Evolutionary conservation across 495 filamentous ascomycete species (phyloP).

Genomic region (Corynascus novoguineensis): DNA sequence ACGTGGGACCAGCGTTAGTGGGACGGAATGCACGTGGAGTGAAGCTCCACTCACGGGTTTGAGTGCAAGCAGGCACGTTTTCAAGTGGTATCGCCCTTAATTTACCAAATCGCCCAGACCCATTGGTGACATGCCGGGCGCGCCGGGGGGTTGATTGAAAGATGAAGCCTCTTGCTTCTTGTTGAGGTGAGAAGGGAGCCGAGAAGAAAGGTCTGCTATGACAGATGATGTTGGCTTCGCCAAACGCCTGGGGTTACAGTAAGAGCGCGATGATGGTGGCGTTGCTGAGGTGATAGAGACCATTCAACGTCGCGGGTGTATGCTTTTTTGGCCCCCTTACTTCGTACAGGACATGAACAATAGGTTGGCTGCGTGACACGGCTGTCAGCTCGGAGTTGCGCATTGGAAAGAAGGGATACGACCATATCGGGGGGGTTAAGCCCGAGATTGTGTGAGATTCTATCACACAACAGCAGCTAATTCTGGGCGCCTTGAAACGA

Average conservation of each 20-base stretch:
- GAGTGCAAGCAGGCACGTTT: slow-evolving; percentile 8
- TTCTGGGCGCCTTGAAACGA: slow-evolving; percentile 15
- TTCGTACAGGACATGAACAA: neutral
- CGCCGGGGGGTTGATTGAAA: neutral
- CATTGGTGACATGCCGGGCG: neutral
- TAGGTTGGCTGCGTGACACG: neutral
- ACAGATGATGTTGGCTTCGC: no score
- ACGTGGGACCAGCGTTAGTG: slow-evolving; percentile 9
- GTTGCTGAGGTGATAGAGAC: no score
- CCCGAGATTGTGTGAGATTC: slow-evolving; percentile 1
- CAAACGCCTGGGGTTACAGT: no score
- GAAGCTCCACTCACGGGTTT: slow-evolving; percentile 2
- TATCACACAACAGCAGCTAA: slow-evolving; percentile 27
- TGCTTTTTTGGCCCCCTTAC: no score
- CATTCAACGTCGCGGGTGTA: no score
- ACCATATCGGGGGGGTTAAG: neutral
- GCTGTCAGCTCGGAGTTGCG: slow-evolving; percentile 5
- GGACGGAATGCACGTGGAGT: no score
- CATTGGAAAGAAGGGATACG: neutral
- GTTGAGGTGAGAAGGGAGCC: no score
- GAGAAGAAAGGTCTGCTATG: no score
- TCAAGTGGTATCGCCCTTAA: slow-evolving; percentile 10
- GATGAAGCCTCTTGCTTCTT: neutral
- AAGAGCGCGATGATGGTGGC: no score
- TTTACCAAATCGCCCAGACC: slow-evolving; percentile 1